phyloP scores from a whole-genome alignment of 2,329 filamentous ascomycete species.

The Westerdykella ornata region DNA sequence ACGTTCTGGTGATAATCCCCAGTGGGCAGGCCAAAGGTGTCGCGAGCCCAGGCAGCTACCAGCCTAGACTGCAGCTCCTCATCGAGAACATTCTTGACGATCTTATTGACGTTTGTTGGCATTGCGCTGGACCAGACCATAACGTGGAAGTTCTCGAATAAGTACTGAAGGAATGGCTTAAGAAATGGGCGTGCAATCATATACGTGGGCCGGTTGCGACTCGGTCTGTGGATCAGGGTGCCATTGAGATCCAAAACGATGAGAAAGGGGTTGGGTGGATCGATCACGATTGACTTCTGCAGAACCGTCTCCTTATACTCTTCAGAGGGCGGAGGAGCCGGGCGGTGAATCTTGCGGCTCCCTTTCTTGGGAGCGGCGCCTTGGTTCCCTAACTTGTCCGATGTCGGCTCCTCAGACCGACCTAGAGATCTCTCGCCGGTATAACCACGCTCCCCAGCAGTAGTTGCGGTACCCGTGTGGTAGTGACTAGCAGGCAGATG shows the following conservation, averaged over 20 bases:
- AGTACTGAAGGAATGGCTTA: constrained; percentile 61
- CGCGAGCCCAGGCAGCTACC: constrained; percentile 69
- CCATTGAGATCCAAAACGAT: constrained; percentile 91
- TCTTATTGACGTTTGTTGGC: constrained; percentile 61
- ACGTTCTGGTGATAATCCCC: constrained; percentile 63
- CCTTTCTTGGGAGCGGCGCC: constrained; percentile 10
- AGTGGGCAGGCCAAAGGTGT: constrained; percentile 61
- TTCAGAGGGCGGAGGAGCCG: constrained; percentile 54
- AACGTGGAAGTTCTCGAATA: constrained; percentile 67
- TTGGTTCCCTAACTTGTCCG: constrained; percentile 1
- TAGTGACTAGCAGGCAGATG: no score
- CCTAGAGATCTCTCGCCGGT: no score
- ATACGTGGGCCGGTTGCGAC: constrained; percentile 34
- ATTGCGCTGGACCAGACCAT: constrained; percentile 89
- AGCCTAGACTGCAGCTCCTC: constrained; percentile 49
- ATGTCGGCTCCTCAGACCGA: not conserved
- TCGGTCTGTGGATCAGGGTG: constrained; percentile 70
- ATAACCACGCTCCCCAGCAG: no score
- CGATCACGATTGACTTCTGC: constrained; percentile 37
- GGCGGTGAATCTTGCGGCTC: constrained; percentile 28
- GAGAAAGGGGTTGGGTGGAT: constrained; percentile 58
- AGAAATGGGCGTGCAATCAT: constrained; percentile 65
- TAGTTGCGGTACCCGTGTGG: no score
- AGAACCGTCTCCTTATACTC: constrained; percentile 43
- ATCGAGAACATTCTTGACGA: constrained; percentile 61